Evolutionary conservation across 148 eudicot genomes (phyloP).

Genomic region (Tetragonia tetragonoides): DNA sequence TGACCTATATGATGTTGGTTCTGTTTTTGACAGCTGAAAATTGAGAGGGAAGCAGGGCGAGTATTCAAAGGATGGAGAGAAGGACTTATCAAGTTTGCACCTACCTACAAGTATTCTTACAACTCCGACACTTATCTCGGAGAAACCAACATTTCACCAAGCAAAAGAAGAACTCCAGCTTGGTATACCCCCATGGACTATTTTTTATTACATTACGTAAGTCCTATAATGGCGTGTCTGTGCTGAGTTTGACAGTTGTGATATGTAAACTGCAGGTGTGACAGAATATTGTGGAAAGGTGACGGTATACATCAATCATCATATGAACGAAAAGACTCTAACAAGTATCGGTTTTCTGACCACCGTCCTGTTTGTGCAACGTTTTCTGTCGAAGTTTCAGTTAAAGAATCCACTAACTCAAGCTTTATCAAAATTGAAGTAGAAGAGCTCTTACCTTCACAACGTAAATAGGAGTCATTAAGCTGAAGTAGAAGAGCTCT

Average conservation of each 20-base stretch:
- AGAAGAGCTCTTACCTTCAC: conserved; percentile 33
- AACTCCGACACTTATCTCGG: conserved; percentile 59
- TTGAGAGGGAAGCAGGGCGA: conserved; percentile 58
- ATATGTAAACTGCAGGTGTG: conserved; percentile 50
- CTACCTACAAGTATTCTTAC: conserved; percentile 63
- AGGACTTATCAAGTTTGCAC: conserved; percentile 60
- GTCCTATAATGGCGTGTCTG: too few species aligned
- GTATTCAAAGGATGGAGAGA: conserved; percentile 79
- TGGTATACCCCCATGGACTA: conserved; percentile 33
- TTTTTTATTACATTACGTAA: too few species aligned
- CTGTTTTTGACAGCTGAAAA: conserved; percentile 43
- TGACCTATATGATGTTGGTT: background rate
- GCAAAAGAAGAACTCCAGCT: conserved; percentile 75
- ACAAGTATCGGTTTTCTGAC: conserved; percentile 51
- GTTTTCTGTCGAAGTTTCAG: conserved; percentile 42
- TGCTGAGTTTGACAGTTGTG: background rate
- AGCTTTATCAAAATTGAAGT: conserved; percentile 34
- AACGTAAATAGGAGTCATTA: background rate
- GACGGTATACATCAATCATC: conserved; percentile 44
- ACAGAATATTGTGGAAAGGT: conserved; percentile 71
- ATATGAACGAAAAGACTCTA: conserved; percentile 49
- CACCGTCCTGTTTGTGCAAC: conserved; percentile 69
- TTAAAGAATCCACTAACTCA: conserved; percentile 19
- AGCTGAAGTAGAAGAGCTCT: conserved; percentile 33
- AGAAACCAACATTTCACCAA: conserved; percentile 48